Conservation (phyloP, 1,139 yeast genomes). For the Geotrichum citri-aurantii region DNA sequence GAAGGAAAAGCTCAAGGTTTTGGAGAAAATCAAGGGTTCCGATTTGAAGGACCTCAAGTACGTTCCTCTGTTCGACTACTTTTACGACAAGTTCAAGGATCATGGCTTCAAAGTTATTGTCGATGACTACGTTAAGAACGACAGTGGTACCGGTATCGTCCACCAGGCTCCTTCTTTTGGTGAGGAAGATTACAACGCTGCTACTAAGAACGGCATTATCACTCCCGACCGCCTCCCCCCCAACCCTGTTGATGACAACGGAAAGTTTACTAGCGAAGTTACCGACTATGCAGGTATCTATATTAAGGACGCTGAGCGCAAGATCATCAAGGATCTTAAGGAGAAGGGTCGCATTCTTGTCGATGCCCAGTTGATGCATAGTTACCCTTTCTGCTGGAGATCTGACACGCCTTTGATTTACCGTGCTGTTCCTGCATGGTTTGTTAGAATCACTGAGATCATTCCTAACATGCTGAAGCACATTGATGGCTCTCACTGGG, state of each 20-base stretch:
- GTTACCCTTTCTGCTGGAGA: conserved; percentile 99
- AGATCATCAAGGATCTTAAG: conserved; percentile 77
- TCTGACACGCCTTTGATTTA: conserved; percentile 96
- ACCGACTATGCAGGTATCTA: conserved; percentile 72
- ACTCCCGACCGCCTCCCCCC: conserved; percentile 69
- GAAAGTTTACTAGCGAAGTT: conserved; percentile 72
- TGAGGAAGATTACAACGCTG: conserved; percentile 93
- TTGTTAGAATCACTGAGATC: conserved; percentile 79
- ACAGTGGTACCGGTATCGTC: conserved; percentile 98
- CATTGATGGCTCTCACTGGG: conserved; percentile 89
- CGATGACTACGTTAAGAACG: conserved; percentile 82
- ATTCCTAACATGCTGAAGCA: conserved; percentile 86
- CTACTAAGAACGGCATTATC: conserved; percentile 70
- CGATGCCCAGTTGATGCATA: conserved; percentile 81
- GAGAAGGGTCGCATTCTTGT: conserved; percentile 69
- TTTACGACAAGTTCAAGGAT: conserved; percentile 66
- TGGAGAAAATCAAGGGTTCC: conserved; percentile 72
- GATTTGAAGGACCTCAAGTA: conserved; percentile 75
- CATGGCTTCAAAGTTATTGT: conserved; percentile 71
- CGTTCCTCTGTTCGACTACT: conserved; percentile 78
- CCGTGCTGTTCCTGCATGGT: conserved; percentile 98
- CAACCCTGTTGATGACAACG: conserved; percentile 89
- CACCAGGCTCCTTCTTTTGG: conserved; percentile 99
- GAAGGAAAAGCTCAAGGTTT: conserved; percentile 76
- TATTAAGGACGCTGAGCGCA: conserved; percentile 93